Evolutionary conservation across 306 rosid genomes (phyloP).

Genomic region (Pyrus betulifolia): DNA sequence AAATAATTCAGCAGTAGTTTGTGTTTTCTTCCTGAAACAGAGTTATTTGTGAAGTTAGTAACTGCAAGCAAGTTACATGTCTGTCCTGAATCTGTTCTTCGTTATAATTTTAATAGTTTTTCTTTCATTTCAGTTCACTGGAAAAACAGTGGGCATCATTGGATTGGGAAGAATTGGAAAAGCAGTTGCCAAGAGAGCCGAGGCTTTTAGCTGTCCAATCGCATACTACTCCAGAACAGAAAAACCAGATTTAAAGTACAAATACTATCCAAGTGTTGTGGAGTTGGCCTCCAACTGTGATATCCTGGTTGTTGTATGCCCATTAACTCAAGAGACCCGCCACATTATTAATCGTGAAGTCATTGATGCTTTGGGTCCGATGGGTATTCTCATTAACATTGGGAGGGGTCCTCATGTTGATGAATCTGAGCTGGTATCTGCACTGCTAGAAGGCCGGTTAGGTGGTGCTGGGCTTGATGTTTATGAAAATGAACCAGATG

Average conservation of each 20-base stretch:
- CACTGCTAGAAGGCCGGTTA: conserved; percentile 65
- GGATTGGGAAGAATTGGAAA: conserved; percentile 81
- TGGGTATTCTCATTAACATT: conserved; percentile 63
- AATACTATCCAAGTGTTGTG: conserved; percentile 57
- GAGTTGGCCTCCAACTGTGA: conserved; percentile 69
- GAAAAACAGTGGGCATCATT: conserved; percentile 74
- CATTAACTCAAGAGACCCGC: conserved; percentile 52
- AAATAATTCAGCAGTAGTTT: not conserved
- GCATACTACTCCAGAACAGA: conserved; percentile 54
- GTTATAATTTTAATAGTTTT: not conserved
- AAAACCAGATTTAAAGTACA: conserved; percentile 48
- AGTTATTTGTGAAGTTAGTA: not conserved
- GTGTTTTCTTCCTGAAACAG: not conserved
- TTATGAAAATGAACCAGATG: conserved; percentile 71
- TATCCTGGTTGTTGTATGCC: conserved; percentile 69
- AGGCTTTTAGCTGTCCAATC: conserved; percentile 67
- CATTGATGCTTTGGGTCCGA: conserved; percentile 69
- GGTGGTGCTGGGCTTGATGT: conserved; percentile 90
- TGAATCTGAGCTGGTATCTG: conserved; percentile 59
- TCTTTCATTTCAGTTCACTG: conserved; percentile 56
- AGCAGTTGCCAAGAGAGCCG: conserved; percentile 75
- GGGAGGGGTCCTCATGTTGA: conserved; percentile 81
- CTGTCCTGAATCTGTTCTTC: not conserved
- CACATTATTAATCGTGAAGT: conserved; percentile 64
- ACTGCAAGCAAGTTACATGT: not conserved